These are phyloP conservation scores for Caloboletus inedulis DNA, from an alignment of 1,284 basidiomycete species.

Conservation along the genomic window DNA sequence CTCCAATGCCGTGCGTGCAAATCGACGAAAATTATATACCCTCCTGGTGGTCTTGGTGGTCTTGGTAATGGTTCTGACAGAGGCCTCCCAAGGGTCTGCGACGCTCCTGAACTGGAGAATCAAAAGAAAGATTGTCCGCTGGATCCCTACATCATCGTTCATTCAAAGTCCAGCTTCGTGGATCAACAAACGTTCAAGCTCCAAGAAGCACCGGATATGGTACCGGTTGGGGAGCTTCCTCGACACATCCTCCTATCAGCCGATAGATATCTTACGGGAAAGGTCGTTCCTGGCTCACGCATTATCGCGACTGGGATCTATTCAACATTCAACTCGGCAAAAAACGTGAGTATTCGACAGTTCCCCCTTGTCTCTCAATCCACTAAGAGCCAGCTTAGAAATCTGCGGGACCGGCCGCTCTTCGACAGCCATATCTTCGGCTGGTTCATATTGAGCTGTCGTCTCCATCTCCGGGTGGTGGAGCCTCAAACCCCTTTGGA, in stretches of 20 bases:
- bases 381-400: conserved; percentile 48
- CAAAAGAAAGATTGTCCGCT: conserved; percentile 91
- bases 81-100: conserved; percentile 82
- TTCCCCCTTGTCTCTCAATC: not conserved
- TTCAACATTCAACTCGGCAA: conserved; percentile 88
- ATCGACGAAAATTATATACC: conserved; percentile 77
- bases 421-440: conserved; percentile 93
- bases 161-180: conserved; percentile 92
- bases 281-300: conserved; percentile 91
- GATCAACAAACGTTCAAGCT: conserved; percentile 97
- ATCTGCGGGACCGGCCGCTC: conserved; percentile 72
- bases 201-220: conserved; percentile 99
- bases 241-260: conserved; percentile 92
- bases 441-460: conserved; percentile 89
- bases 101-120: conserved; percentile 69
- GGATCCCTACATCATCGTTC: conserved; percentile 95
- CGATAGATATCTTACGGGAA: conserved; percentile 87
- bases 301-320: conserved; percentile 97
- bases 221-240: conserved; percentile 97
- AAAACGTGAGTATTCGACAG: conserved; percentile 55
- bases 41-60: conserved; percentile 83
- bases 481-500: conserved; percentile 73
- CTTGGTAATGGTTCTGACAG: conserved; percentile 76
- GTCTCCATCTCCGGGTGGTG: conserved; percentile 68
- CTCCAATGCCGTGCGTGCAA: conserved; percentile 93